These are phyloP conservation scores for Cucumis hystrix DNA, from an alignment of 306 rosid species.

Conservation along the genomic window DNA sequence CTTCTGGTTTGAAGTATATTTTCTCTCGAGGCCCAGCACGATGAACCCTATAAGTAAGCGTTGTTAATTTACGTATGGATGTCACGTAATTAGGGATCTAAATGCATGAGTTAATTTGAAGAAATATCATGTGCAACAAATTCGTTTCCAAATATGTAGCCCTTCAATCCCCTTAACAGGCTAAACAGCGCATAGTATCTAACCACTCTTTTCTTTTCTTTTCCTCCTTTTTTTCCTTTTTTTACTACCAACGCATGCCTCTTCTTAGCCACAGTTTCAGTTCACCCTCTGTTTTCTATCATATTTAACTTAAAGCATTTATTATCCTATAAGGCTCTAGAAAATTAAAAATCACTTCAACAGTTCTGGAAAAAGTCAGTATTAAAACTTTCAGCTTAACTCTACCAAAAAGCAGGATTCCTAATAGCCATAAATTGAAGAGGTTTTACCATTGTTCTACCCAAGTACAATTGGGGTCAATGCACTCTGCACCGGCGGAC, in stretches of 20 bases:
- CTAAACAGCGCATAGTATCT: not conserved
- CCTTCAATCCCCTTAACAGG: not conserved
- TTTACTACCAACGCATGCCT: not conserved
- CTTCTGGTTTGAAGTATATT: slow-evolving; percentile 76
- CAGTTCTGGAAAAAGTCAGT: not conserved
- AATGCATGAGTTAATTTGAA: not conserved
- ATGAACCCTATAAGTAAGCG: slow-evolving; percentile 54
- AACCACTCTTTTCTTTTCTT: not conserved
- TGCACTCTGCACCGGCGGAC: slow-evolving; percentile 95
- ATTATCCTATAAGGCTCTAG: not conserved
- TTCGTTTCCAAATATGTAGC: not conserved
- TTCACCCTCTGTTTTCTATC: not conserved
- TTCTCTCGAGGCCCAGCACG: slow-evolving; percentile 99
- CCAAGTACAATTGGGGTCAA: slow-evolving; percentile 88
- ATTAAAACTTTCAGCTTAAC: not conserved
- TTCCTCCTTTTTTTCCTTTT: not conserved
- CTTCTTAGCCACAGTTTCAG: not conserved
- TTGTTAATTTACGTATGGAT: not conserved
- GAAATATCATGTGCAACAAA: not conserved
- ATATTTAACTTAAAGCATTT: not conserved
- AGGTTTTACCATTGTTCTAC: slow-evolving; percentile 85
- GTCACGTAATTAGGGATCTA: not conserved
- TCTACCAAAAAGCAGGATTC: not conserved
- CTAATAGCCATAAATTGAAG: not conserved
- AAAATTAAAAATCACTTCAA: not conserved